phyloP scores from a whole-genome alignment of 2,329 filamentous ascomycete genomes.

The Aspergillus quadricinctus region DNA sequence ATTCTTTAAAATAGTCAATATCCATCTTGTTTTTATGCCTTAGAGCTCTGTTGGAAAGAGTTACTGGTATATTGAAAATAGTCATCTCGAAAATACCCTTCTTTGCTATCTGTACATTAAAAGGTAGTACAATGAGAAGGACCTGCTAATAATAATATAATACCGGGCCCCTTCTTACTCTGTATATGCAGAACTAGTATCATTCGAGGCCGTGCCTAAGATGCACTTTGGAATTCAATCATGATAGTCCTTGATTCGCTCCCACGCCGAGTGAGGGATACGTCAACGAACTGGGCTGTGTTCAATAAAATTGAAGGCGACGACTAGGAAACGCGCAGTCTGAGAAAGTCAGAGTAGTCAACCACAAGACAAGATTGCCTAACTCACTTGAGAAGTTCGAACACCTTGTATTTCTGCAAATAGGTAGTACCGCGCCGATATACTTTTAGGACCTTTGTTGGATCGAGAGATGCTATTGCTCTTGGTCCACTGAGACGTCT shows the following conservation, averaged over 20 bases:
- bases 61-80: background rate
- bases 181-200: background rate
- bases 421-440: constrained; percentile 70
- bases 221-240: background rate
- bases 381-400: constrained; percentile 69
- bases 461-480: constrained; percentile 36
- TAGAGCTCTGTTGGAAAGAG: background rate
- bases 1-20: background rate
- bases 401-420: constrained; percentile 66
- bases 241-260: background rate
- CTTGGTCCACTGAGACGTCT: constrained; percentile 52
- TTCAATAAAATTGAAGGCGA: background rate
- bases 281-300: no score
- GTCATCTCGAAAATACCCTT: background rate
- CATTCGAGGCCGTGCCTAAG: background rate
- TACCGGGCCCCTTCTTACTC: background rate
- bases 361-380: background rate
- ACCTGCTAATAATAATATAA: background rate
- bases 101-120: background rate
- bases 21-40: background rate
- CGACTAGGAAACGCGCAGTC: constrained; percentile 1
- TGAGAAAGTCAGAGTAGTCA: constrained; percentile 2
- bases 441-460: constrained; percentile 58
- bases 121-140: background rate
- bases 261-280: background rate